Percentiles rank a stretch among this genome's conserved stretches.
These are phyloP conservation scores for Dryas alaskensis DNA, from an alignment of 306 rosid genomes.

Conservation along the genomic window DNA sequence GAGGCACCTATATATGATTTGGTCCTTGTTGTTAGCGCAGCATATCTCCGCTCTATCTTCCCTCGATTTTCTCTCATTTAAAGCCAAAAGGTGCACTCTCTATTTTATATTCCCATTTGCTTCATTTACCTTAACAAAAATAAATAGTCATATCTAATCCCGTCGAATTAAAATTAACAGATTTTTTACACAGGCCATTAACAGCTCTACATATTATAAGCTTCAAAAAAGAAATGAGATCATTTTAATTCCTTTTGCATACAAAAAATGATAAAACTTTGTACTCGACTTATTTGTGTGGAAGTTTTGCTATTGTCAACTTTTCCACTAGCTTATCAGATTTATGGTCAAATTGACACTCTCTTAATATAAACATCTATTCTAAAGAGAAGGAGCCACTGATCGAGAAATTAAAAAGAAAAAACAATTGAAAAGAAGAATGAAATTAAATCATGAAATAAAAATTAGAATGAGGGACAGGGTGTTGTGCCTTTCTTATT, in stretches of 20 bases:
- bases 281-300: no score
- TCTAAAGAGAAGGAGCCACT: neutral
- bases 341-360: neutral
- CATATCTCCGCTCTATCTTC: slow-evolving; percentile 62
- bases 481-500: neutral
- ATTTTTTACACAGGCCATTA: neutral
- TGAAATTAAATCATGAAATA: neutral
- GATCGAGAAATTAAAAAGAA: no score
- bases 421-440: neutral
- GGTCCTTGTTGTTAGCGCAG: slow-evolving; percentile 19
- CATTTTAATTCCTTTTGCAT: no score
- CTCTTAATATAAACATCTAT: neutral
- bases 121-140: neutral
- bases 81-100: slow-evolving; percentile 35
- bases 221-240: neutral
- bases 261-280: no score
- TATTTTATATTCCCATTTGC: neutral
- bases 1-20: slow-evolving; percentile 15
- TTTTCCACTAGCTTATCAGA: neutral
- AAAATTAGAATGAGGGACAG: neutral
- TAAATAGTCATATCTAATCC: no score
- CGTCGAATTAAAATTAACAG: no score
- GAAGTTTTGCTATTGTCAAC: neutral
- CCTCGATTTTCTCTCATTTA: slow-evolving; percentile 64
- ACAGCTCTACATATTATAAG: neutral